phyloP scores from a whole-genome alignment of 2,329 filamentous ascomycete genomes.

The Cladosporium oxysporum region DNA sequence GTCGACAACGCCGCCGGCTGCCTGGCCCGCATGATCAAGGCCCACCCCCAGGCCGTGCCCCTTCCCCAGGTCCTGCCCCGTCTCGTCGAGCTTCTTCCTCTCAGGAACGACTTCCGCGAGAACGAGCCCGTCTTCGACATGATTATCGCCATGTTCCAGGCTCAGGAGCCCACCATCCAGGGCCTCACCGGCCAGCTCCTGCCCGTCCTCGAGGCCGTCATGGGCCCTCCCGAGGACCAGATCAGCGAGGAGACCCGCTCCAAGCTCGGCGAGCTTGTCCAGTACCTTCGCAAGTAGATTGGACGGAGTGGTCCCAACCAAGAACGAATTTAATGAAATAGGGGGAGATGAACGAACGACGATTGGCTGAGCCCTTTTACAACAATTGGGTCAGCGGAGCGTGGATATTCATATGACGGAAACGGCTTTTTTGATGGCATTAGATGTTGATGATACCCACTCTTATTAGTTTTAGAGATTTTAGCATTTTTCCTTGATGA shows the following conservation, averaged over 20 bases:
- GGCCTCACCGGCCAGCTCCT: slow-evolving; percentile 69
- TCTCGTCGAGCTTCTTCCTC: slow-evolving; percentile 74
- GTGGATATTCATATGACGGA: slow-evolving; percentile 17
- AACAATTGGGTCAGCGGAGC: slow-evolving; percentile 5
- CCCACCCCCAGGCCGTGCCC: slow-evolving; percentile 80
- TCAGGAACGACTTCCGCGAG: slow-evolving; percentile 94
- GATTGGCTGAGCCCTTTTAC: not conserved
- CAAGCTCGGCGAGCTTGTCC: slow-evolving; percentile 63
- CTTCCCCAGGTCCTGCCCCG: slow-evolving; percentile 79
- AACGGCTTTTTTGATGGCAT: slow-evolving; percentile 19
- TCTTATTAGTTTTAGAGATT: not conserved
- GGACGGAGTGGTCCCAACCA: not conserved
- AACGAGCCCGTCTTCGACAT: slow-evolving; percentile 92
- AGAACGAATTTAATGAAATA: slow-evolving; percentile 8
- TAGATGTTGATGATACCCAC: slow-evolving; percentile 21
- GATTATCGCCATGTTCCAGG: slow-evolving; percentile 80
- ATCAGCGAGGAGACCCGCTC: slow-evolving; percentile 70
- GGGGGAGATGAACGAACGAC: not conserved
- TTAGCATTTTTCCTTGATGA: not conserved
- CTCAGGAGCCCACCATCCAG: slow-evolving; percentile 68
- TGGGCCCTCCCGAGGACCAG: slow-evolving; percentile 72
- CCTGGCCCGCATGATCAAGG: slow-evolving; percentile 86
- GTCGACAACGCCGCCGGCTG: slow-evolving; percentile 94
- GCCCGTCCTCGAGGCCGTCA: slow-evolving; percentile 71
- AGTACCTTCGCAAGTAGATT: slow-evolving; percentile 16